Conservation (phyloP, 2,329 filamentous ascomycete genomes). For the Neofusicoccum parvum region DNA sequence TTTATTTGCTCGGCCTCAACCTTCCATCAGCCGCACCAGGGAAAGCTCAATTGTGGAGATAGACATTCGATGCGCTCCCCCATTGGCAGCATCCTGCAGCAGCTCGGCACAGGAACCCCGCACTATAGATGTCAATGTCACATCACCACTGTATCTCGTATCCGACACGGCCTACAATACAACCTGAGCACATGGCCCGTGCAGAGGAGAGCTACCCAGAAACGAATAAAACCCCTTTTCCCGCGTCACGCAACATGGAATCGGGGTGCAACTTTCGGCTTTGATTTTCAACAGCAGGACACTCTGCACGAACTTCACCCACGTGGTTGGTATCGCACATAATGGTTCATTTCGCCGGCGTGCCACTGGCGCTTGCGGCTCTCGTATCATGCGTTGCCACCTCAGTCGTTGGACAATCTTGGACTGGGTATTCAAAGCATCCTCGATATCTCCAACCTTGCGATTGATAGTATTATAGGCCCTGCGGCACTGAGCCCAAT, state of each 20-base stretch:
- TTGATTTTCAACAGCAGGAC: background rate
- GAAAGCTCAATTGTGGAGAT: too few relatives aligned
- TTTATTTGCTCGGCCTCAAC: too few relatives aligned
- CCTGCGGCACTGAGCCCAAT: background rate
- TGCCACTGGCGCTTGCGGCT: background rate
- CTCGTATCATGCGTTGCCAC: background rate
- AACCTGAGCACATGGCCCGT: background rate
- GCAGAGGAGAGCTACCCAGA: background rate
- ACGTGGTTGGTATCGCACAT: background rate
- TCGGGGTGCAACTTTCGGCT: background rate
- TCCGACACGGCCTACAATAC: background rate
- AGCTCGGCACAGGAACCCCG: background rate
- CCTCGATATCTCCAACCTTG: background rate
- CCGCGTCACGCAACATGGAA: background rate
- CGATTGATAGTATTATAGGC: background rate
- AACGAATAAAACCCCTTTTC: background rate
- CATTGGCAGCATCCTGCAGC: too few relatives aligned
- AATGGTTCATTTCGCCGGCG: background rate
- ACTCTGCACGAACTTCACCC: too few relatives aligned
- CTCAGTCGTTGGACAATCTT: background rate
- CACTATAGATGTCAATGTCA: background rate
- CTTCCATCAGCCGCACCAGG: too few relatives aligned
- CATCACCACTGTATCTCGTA: background rate
- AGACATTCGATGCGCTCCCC: too few relatives aligned
- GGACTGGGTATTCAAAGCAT: background rate